Base-by-base conservation (phyloP, 371 early-diverging fungal genomes). In the Mucor circinelloides region DNA sequence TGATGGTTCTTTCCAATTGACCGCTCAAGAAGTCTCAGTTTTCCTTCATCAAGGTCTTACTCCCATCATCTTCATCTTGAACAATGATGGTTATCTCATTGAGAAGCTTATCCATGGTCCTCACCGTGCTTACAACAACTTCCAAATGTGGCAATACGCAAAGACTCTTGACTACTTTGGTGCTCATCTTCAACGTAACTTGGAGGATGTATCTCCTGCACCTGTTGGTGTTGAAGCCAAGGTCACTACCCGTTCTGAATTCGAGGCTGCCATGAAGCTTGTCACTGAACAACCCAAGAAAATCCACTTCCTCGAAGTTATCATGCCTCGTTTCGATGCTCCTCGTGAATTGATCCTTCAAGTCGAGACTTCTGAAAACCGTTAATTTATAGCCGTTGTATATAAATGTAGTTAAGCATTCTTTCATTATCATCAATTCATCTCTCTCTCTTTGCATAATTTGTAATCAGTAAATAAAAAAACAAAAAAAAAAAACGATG, bases 1-100 rank as follows among this genome's bases (percentile, higher is more conserved):
- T 48, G 85, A 86, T 65, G 87, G 85, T 9, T 82, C 82, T 6
- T 83, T 83, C 76, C 86, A 85, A 54, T 40, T 85, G 63, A 81
- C 84, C 1, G 79, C 68, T 25, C 78, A 81, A 58, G 84, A 80
- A 61, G 42, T 85, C 23, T 80, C 82, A n/a, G 78, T 76, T 9
- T 77, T 86, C 68, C 70, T 82, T 9, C 83, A 81, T 23, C 73
- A 77, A 46, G 81, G 80, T 10, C 63, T 82, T 17, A 72, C 69
- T 1, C 82, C 81, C 36, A 71, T 80, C 19, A 82, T 86, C 27
- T 64, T 85, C 54, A 32, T 86, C 19, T 38, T 86, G 31, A 84
- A 83, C 61, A 86, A 86, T 44, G 78, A 83, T 27, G 87, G 85
- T 46, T 86, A 85, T 57, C 70, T 81, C 2, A 84, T 84, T 60